phyloP scores from a whole-genome alignment of 2,329 filamentous ascomycete species.

The Fusarium equiseti region DNA sequence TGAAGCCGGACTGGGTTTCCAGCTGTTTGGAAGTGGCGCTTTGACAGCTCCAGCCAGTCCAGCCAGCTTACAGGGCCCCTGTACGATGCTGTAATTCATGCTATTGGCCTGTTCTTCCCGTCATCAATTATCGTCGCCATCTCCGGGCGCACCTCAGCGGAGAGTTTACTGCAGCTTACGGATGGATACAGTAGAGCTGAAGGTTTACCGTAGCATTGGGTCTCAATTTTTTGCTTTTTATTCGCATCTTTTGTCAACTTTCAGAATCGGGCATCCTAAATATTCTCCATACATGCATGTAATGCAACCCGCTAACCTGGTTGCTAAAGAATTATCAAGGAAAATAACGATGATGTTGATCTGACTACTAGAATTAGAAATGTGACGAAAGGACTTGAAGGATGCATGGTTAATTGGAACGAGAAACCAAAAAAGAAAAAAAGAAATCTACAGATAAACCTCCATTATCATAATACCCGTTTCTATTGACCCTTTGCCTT shows the following conservation, averaged over 20 bases:
- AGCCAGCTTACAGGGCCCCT: not conserved
- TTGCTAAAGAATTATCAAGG: constrained; percentile 7
- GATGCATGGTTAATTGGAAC: constrained; percentile 6
- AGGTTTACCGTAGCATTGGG: constrained; percentile 8
- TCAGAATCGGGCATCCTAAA: constrained; percentile 21
- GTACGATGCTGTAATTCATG: not conserved
- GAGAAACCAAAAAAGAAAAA: not conserved
- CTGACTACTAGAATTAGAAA: not conserved
- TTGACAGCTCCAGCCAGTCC: constrained; percentile 3
- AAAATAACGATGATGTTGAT: not conserved
- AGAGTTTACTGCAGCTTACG: constrained; percentile 7
- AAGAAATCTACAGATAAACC: not conserved
- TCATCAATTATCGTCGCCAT: constrained; percentile 20
- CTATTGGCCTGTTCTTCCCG: constrained; percentile 11
- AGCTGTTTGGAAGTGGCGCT: constrained; percentile 30
- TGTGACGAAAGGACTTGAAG: not conserved
- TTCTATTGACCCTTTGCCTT: constrained; percentile 22
- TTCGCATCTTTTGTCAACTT: constrained; percentile 25
- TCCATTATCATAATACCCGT: constrained; percentile 8
- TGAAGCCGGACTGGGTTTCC: constrained; percentile 14
- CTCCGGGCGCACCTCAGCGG: constrained; percentile 7
- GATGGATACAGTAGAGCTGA: constrained; percentile 1
- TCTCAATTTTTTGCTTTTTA: constrained; percentile 8
- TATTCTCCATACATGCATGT: not conserved
- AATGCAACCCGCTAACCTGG: not conserved